Conservation (phyloP, 2,329 filamentous ascomycete genomes). For the Exserohilum turcica region DNA sequence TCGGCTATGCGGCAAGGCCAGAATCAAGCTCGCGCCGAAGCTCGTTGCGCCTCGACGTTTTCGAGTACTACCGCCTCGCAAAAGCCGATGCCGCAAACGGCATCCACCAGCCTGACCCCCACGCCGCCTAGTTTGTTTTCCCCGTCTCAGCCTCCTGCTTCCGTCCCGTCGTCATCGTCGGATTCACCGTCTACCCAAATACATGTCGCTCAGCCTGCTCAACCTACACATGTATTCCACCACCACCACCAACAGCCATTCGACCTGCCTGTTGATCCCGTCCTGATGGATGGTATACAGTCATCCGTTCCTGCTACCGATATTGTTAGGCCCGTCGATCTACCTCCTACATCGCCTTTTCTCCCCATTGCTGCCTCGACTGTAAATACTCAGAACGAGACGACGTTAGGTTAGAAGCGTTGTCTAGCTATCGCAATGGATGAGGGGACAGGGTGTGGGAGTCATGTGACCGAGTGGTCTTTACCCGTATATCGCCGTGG, state of each 20-base stretch:
- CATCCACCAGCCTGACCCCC: constrained; percentile 16
- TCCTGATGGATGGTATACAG: constrained; percentile 59
- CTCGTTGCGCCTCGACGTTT: constrained; percentile 13
- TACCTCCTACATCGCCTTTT: constrained; percentile 43
- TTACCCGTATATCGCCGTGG: no score
- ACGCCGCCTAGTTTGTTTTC: constrained; percentile 18
- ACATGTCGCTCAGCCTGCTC: constrained; percentile 35
- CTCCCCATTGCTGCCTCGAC: constrained; percentile 33
- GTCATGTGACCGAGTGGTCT: no score
- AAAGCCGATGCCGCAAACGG: constrained; percentile 10
- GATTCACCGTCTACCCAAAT: constrained; percentile 38
- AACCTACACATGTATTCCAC: constrained; percentile 33
- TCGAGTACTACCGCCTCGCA: background rate
- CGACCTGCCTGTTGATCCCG: constrained; percentile 64
- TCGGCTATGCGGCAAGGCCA: constrained; percentile 33
- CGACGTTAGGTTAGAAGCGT: no score
- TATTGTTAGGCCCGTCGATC: constrained; percentile 28
- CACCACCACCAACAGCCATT: constrained; percentile 43
- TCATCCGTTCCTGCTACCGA: background rate
- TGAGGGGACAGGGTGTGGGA: no score
- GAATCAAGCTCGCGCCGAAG: constrained; percentile 16
- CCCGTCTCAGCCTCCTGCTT: constrained; percentile 9
- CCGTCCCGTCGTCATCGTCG: background rate
- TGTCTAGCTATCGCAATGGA: no score
- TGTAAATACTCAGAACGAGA: no score